phyloP scores from a whole-genome alignment of 139 green algal genomes.

The Closterium sp. region DNA sequence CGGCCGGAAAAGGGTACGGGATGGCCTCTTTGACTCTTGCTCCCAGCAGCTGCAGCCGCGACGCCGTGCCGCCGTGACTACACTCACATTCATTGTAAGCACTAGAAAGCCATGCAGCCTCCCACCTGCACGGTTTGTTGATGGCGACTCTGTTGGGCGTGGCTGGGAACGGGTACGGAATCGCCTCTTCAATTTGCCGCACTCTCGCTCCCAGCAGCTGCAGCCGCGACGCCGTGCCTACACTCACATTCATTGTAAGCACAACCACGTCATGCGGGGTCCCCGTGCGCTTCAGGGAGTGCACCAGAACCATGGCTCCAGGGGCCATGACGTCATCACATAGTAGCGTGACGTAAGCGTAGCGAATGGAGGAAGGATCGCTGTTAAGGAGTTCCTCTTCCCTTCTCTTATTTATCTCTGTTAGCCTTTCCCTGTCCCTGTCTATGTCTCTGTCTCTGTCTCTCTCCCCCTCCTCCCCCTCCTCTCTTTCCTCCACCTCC shows the following conservation, averaged over 20 bases:
- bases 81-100: background rate
- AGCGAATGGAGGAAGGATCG: background rate
- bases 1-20: background rate
- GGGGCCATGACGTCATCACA: background rate
- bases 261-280: conserved; percentile 19
- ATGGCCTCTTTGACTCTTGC: background rate
- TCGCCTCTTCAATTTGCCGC: background rate
- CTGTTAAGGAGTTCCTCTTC: background rate
- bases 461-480: background rate
- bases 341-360: conserved; percentile 22
- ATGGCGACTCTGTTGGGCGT: background rate
- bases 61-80: background rate
- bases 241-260: background rate
- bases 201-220: conserved; percentile 1
- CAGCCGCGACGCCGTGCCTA: background rate
- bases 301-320: background rate
- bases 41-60: background rate
- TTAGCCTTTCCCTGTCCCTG: background rate
- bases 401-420: background rate
- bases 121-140: background rate
- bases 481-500: background rate
- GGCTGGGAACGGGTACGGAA: background rate
- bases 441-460: background rate
- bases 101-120: no score
- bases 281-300: background rate